phyloP scores from a whole-genome alignment of 768 basidiomycete genomes.

The Tremella yokohamensis region DNA sequence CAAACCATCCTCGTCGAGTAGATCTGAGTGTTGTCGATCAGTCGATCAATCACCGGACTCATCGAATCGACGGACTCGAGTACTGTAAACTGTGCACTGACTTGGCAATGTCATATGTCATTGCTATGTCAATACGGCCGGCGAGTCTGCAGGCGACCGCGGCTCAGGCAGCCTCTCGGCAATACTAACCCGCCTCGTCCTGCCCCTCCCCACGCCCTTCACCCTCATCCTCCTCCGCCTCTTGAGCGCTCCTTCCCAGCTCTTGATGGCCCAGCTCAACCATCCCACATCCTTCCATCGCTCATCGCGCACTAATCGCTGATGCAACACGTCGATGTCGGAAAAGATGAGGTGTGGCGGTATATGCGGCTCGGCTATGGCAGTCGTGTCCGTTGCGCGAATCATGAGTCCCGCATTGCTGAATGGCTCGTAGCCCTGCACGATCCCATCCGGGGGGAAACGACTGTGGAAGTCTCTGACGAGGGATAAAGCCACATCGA shows the following conservation, averaged over 20 bases:
- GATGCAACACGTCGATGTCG: conserved; percentile 76
- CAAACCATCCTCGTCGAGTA: no score
- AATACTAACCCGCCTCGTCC: conserved; percentile 17
- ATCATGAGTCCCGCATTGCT: conserved; percentile 56
- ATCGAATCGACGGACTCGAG: no score
- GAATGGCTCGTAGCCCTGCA: conserved; percentile 45
- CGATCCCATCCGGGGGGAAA: conserved; percentile 63
- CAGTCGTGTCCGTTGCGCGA: conserved; percentile 60
- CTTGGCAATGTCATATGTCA: no score
- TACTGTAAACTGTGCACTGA: no score
- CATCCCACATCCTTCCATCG: conserved; percentile 12
- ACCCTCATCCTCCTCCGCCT: conserved; percentile 4
- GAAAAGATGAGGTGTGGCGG: conserved; percentile 73
- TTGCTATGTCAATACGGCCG: no score
- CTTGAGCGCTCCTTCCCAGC: conserved; percentile 2
- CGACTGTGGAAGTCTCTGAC: conserved; percentile 62
- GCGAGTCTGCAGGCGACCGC: no score
- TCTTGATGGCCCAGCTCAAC: conserved; percentile 4
- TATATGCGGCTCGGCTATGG: conserved; percentile 70
- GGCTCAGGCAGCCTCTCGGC: no score
- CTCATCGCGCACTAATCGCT: conserved; percentile 59
- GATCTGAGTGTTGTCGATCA: no score
- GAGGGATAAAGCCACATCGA: conserved; percentile 56
- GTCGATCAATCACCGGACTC: no score
- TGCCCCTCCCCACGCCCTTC: conserved; percentile 4